phyloP scores from a whole-genome alignment of 2,329 filamentous ascomycete species.

The Diplodia sapinea region DNA sequence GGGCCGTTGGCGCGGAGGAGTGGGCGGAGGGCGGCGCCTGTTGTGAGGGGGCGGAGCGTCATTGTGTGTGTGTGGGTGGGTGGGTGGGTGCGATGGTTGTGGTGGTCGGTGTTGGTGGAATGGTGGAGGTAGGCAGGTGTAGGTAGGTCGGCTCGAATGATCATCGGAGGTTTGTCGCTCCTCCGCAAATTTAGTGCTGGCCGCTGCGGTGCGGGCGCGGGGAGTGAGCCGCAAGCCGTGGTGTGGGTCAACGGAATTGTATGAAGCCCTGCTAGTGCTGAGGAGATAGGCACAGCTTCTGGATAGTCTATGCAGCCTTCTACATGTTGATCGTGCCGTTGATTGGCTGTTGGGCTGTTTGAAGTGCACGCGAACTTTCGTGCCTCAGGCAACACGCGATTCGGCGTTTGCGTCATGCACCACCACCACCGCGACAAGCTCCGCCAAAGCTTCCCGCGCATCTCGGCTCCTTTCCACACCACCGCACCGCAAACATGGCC shows the following conservation, averaged over 20 bases:
- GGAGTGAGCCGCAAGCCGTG: background rate
- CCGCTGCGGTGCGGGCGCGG: background rate
- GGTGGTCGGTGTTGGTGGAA: background rate
- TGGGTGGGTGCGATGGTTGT: conserved; percentile 3
- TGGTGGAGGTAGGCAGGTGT: background rate
- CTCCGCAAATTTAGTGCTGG: conserved; percentile 11
- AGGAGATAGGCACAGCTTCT: too few species aligned
- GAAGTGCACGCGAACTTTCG: background rate
- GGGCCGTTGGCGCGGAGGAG: conserved; percentile 1
- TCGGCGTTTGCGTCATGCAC: conserved; percentile 20
- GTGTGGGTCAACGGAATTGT: background rate
- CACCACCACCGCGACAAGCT: background rate
- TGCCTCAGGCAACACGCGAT: background rate
- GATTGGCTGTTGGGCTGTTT: background rate
- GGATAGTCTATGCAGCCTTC: background rate
- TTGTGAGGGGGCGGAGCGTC: background rate
- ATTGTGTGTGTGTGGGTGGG: background rate
- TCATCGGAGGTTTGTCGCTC: conserved; percentile 17
- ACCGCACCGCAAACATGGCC: conserved; percentile 48
- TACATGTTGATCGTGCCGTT: background rate
- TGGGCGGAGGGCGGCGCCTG: background rate
- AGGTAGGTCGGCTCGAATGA: conserved; percentile 4
- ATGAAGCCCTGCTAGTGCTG: background rate
- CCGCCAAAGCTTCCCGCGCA: conserved; percentile 15
- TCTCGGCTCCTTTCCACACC: background rate